Base-by-base conservation (phyloP, 129 eudicot genomes). In the Artemisia annua region DNA sequence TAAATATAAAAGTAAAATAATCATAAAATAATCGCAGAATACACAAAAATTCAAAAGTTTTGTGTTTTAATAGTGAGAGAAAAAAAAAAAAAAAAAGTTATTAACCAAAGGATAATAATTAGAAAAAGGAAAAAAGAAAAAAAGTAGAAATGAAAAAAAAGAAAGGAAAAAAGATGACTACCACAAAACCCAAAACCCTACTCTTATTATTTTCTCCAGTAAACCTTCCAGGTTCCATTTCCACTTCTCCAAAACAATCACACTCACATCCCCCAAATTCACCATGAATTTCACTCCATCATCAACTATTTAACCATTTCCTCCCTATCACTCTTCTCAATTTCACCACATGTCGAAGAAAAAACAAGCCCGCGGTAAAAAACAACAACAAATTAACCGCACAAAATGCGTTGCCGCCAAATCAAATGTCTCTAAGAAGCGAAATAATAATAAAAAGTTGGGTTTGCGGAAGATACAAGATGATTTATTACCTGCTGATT, bases 171-270 rank as follows among this genome's bases (percentile, higher is more conserved):
- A 51, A 73, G 54, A 74, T 65, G 46, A 39, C 46, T 55, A 39
- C 69, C 80, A 75, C 71, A 70, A 76, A 77, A 77, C 78, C 85
- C 78, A 82, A 82, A 82, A 76, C 86, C 86, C 82, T 77, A 82
- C 75, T 67, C 60, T 39, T 7, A 6, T 39, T 7, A 6, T 32
- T 6, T 6, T 32, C 43, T 32, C 43, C 71, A 59, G 74, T 71
- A 82, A 82, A 77, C 86, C 86, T 52, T 48, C 39, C 49, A 49
- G 69, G 55, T 70, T 49, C 65, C 72, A 9, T 49, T 14, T 30
- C 66, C 35, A 14, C 57, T 52, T 52, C 62, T 56, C 22, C 57
- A n/a, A n/a, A n/a, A 14, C 57, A 12, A 4, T 7, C 78, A 74
- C 61, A 20, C 69, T 9, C 75, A 58, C 58, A 81, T 17, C 14